These are phyloP conservation scores for Ramalina peruviana DNA, from an alignment of 495 filamentous ascomycete genomes.

Conservation along the genomic window DNA sequence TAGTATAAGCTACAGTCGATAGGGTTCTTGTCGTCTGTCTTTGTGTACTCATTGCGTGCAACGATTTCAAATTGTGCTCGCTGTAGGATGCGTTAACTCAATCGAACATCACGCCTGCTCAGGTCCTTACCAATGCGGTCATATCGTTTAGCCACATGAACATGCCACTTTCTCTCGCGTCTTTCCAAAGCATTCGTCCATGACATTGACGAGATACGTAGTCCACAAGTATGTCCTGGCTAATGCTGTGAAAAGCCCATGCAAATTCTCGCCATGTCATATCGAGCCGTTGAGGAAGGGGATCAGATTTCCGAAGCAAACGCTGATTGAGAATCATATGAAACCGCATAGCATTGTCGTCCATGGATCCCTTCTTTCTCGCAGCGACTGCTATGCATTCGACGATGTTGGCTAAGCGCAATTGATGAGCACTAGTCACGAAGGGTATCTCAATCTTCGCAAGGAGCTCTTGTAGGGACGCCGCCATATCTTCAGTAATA, in stretches of 20 bases:
- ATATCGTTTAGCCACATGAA: constrained; percentile 88
- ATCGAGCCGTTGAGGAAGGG: constrained; percentile 43
- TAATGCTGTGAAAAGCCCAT: constrained; percentile 85
- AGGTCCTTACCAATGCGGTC: constrained; percentile 52
- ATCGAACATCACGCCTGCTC: not conserved
- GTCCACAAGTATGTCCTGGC: constrained; percentile 85
- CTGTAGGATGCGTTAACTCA: constrained; percentile 28
- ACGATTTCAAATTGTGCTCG: constrained; percentile 73
- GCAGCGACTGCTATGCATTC: constrained; percentile 80
- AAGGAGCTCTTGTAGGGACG: constrained; percentile 63
- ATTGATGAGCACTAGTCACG: constrained; percentile 78
- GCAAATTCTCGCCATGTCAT: constrained; percentile 89
- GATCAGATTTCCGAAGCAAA: constrained; percentile 51
- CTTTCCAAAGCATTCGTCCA: constrained; percentile 65
- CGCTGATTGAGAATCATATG: constrained; percentile 83
- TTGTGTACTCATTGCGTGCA: constrained; percentile 86
- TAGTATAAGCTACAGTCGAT: constrained; percentile 92
- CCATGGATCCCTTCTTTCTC: constrained; percentile 80
- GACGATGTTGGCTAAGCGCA: constrained; percentile 72
- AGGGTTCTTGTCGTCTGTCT: constrained; percentile 75
- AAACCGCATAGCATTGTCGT: constrained; percentile 84
- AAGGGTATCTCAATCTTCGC: constrained; percentile 61
- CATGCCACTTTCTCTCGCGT: constrained; percentile 74
- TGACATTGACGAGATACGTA: constrained; percentile 72
- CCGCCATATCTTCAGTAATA: constrained; percentile 60